Evolutionary conservation across 805 yeast species (phyloP), one percentile per base, ranked within the genome.

Genomic region (Candida sithepensis): DNA sequence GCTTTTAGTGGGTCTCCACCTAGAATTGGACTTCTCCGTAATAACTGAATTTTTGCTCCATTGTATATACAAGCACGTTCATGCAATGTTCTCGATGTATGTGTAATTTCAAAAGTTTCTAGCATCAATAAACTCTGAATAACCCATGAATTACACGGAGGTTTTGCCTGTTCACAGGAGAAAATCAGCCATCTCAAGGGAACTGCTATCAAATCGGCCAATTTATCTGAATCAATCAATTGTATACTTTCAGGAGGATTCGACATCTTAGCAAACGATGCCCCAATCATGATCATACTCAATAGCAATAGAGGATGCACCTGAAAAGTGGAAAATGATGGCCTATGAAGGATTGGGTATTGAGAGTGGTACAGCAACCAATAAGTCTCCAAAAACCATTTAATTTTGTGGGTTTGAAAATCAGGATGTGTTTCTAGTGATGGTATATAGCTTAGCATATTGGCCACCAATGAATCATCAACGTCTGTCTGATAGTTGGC

Each of bases 311-410:
- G 68, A 0, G 82, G 80, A 6, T 78, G 78, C 9, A 79, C 73
- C 2, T 68, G 64, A 30, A 67, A 64, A 0, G 86, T 78, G 41
- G 72, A 69, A 52, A 81, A 81, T 1, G 80, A 70, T 0, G 75
- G 75, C 39, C 69, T 68, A 49, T 75, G 80, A 33, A 75, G 47
- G 21, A 76, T 66, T 10, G 79, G 79, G 50, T 70, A 71, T 55
- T 79, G 84, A 3, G 79, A 74, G 62, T 75, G 88, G 61, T 71
- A 81, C 23, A 74, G 65, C 2, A 64, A 55, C 87, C 87, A 82
- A 55, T 78, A 82, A 7, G 55, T 43, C 30, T 60, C 60, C 10
- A 68, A 48, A 41, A 60, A 64, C 23, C 52, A 42, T 30, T 57
- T 57, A 16, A 61, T 48, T 16, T 52, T 50, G 14, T 39, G 13